phyloP scores from a whole-genome alignment of 2,329 filamentous ascomycete genomes.

The Bipolaris oryzae region DNA sequence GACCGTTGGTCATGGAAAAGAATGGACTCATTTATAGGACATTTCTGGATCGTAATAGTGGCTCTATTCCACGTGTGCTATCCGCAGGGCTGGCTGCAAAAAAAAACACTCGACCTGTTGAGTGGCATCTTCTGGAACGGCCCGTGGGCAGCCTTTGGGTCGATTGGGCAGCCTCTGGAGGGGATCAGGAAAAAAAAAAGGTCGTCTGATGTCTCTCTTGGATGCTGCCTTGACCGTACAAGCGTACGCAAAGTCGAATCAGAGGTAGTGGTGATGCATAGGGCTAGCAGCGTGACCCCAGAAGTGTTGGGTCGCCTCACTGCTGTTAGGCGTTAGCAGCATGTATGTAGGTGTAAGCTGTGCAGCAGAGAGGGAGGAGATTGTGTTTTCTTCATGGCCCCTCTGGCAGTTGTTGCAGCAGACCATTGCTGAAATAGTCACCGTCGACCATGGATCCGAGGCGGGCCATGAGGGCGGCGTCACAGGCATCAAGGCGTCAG shows the following conservation, averaged over 20 bases:
- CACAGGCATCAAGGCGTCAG: slow-evolving; percentile 13
- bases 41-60: no score
- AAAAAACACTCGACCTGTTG: no score
- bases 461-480: slow-evolving; percentile 2
- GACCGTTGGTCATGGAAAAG: no score
- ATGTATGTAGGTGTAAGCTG: background rate
- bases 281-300: slow-evolving; percentile 4
- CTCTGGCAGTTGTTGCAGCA: background rate
- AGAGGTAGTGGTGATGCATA: background rate
- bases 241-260: background rate
- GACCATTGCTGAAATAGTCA: background rate
- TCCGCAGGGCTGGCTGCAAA: no score
- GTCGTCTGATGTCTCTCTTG: slow-evolving; percentile 2
- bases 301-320: slow-evolving; percentile 5
- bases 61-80: no score
- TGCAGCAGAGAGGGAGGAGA: background rate
- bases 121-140: background rate
- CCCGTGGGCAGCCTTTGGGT: background rate
- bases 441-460: background rate
- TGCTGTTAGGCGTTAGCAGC: slow-evolving; percentile 3
- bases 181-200: background rate
- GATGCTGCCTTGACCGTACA: background rate
- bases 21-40: no score
- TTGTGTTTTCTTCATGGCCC: background rate
- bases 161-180: background rate